Evolutionary conservation across 2,329 filamentous ascomycete species (phyloP).

Genomic region (Ophiostoma sp.): DNA sequence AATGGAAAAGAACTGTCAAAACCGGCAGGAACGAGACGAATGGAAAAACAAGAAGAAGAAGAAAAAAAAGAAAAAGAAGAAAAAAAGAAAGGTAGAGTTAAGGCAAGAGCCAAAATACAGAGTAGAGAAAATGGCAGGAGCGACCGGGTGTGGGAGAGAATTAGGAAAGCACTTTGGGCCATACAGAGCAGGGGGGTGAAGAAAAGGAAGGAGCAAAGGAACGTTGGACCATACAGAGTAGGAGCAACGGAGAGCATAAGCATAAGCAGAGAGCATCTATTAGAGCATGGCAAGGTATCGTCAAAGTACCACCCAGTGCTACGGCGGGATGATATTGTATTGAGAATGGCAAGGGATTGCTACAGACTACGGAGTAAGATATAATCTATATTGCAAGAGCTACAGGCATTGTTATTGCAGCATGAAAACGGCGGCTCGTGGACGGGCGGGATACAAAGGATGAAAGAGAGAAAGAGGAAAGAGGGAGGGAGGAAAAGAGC

Average conservation of each 20-base stretch:
- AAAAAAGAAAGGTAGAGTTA: neutral
- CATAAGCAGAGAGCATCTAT: neutral
- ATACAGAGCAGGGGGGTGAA: slow-evolving; percentile 14
- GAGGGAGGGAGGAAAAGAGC: neutral
- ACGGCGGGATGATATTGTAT: slow-evolving; percentile 4
- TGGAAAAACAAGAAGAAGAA: no score
- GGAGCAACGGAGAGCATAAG: neutral
- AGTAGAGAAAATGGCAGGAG: slow-evolving; percentile 12
- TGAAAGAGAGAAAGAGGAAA: neutral
- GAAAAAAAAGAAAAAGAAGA: neutral
- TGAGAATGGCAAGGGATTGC: neutral
- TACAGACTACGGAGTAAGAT: neutral
- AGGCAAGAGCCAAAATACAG: neutral
- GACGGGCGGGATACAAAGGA: neutral
- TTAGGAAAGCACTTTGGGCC: slow-evolving; percentile 9
- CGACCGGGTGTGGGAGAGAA: slow-evolving; percentile 11
- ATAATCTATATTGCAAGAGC: neutral
- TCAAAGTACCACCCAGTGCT: slow-evolving; percentile 1
- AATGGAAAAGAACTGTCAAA: neutral
- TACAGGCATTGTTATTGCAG: neutral
- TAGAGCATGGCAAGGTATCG: slow-evolving; percentile 10
- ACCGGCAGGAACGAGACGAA: neutral
- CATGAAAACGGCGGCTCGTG: neutral
- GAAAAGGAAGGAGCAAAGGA: slow-evolving; percentile 6
- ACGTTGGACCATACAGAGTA: neutral